Base-by-base conservation (phyloP, 352 stramenopile genomes). In the Globisporangium uncinulatum region DNA sequence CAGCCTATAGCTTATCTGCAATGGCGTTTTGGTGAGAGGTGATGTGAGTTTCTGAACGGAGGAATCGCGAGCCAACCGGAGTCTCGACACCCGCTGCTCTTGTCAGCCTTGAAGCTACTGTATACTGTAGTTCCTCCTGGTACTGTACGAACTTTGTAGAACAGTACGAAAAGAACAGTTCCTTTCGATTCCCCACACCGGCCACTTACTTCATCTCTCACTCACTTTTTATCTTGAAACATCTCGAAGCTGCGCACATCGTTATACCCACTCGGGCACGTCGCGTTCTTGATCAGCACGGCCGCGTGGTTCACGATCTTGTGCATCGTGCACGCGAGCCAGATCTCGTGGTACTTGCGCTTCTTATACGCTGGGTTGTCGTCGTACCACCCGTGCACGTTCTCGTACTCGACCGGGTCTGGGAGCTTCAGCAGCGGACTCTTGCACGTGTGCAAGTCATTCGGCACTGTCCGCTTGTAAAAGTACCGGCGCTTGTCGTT, bases 231-330 rank as follows among this genome's bases (percentile, higher is more conserved):
- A n/a, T n/a, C n/a, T n/a, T 57, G 39, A 14, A 57, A 39, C 32
- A 57, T 57, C 39, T 57, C 51, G 31, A 49, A 57, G 37, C 51
- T 42, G 11, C 24, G 51, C 11, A 49, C 34, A 3, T 42, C 36
- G 24, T 57, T 57, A 39, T 39, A 37, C 4, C 51, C 51, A 0
- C 10, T n/a, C 19, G 9, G 5, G 36, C 51, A 57, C 51, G 21
- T 57, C 1, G 51, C 51, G 11, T 20, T 36, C 51, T 57, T 57
- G 17, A 57, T 37, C 37, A 57, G 21, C 37, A 49, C 11, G 13
- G 51, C 51, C 3, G 51, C 51, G 7, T 57, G 19, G 39, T 57
- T 57, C 32, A 57, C 37, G 37, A 57, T 15, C 24, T 57, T 57
- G 51, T 57, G 51, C 37, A 57, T 48, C 51, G 51, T 57, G 21